Base-by-base conservation (phyloP, 2,329 filamentous ascomycete genomes). In the Hypoxylon sp. region DNA sequence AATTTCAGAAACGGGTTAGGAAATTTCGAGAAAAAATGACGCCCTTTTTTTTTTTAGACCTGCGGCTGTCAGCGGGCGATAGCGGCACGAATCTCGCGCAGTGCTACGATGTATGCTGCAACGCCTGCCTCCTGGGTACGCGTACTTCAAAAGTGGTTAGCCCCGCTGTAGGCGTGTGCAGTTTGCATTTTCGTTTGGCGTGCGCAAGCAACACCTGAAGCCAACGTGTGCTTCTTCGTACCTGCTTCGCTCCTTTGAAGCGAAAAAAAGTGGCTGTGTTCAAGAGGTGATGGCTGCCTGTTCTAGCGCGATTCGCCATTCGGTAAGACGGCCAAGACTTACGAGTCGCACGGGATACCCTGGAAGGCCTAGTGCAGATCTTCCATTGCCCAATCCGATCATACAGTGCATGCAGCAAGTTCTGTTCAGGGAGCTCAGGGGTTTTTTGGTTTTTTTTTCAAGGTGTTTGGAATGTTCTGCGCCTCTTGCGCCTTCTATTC, bases 41-140 rank as follows among this genome's bases (percentile, higher is more conserved):
- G 56, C 54, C 61, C 24, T 26, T 26, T 7, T 58, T 56, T 56
- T 66, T 56, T 58, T 67, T 60, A 43, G 43, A 5, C 24, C 60
- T 59, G 56, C 64, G 61, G 60, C 61, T 67, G 64, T 34, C 64
- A 64, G 54, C 64, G 61, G 64, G 48, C 64, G 60, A n/a, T 61
- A 67, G 61, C 64, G 61, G 64, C 44, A 54, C 44, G 44, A 62
- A 41, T 47, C 49, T 58, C 58, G 37, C 34, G 34, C 52, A 60
- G 46, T 59, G 26, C 56, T 43, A 60, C 54, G 43, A 17, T 34
- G 17, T 43, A 60, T 50, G 43, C 22, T 34, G 17, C 19, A 26
- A 26, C 56, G 34, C 26, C 26, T 47, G 52, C 57, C 28, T 50
- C 26, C 34, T 56, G 47, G 47, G 47, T 58, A 52, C 32, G 44